Percentiles rank a stretch among this genome's conserved stretches.
Evolutionary conservation across 169 alveolate species (phyloP).

Genomic region (Eimeria necatrix): DNA sequence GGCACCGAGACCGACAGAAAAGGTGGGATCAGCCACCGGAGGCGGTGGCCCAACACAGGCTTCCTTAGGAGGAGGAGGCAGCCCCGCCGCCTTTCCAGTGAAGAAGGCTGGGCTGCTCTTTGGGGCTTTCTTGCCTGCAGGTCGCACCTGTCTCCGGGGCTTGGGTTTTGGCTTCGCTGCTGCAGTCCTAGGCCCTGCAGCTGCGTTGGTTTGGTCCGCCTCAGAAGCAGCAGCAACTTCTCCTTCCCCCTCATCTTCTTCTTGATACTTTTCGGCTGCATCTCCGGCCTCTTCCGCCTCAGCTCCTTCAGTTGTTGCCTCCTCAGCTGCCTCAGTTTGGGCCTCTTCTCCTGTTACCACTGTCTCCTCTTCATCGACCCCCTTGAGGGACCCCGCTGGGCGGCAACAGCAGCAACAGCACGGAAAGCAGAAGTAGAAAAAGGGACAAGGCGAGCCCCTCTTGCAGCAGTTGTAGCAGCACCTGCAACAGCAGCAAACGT

Average conservation of each 20-base stretch:
- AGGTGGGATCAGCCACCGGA: constrained; percentile 10
- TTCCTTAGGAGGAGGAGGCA: constrained; percentile 77
- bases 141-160: constrained; percentile 17
- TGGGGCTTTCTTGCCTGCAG: constrained; percentile 60
- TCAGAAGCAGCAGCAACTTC: not conserved
- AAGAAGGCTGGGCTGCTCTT: constrained; percentile 73
- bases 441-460: constrained; percentile 68
- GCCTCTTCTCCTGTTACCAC: constrained; percentile 14
- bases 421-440: constrained; percentile 54
- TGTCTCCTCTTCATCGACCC: constrained; percentile 54
- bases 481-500: constrained; percentile 63
- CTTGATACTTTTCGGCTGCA: not conserved
- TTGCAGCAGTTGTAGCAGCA: constrained; percentile 78
- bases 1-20: constrained; percentile 59
- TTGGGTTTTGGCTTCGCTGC: constrained; percentile 30
- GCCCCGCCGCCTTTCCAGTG: constrained; percentile 77
- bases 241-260: not conserved
- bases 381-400: constrained; percentile 19
- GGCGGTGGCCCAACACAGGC: constrained; percentile 77
- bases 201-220: not conserved
- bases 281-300: constrained; percentile 35
- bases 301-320: not conserved
- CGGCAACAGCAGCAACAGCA: constrained; percentile 79
- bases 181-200: constrained; percentile 21
- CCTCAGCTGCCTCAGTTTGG: constrained; percentile 35